Base-by-base conservation (phyloP, 805 yeast species). In the Dipodascopsis uninucleata region DNA sequence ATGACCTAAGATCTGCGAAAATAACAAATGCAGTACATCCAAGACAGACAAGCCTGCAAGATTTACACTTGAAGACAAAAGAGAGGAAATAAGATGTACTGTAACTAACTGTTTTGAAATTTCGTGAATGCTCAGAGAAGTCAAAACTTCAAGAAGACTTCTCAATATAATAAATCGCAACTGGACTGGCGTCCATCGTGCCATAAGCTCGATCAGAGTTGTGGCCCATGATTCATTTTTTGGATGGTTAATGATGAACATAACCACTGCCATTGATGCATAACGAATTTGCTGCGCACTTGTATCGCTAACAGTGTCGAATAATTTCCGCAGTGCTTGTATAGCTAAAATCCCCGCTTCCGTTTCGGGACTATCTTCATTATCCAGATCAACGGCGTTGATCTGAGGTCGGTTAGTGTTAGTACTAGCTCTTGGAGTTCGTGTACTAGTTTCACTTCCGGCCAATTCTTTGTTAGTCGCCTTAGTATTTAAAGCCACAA, bases 31-130 rank as follows among this genome's bases (percentile, higher is more conserved):
- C 35, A 52, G 31, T 29, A 85, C 75, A 61, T 89, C 97, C 29
- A 87, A 71, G 4, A 88, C 84, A 8, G 96, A 83, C 35, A 93
- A 68, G 0, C 97, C 97, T 50, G 88, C 82, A 73, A 90, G 78
- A 61, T 83, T 86, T 32, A 86, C 86, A 31, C 81, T 80, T 0
- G 93, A 81, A 1, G 82, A 72, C n/a, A 89, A 69, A 24, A 87
- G 65, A 9, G 81, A 80, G 7, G 79, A 65, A 5, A 79, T 68
- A 43, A 75, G 61, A 36, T 64, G 63, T 23, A 81, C 68, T 31
- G 71, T 65, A 25, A 68, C 67, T n/a, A 61, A 56, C 58, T 74
- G 75, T 9, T 43, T 26, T 5, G 36, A 45, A 16, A 47, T n/a
- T 12, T 53, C 56, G 45, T 23, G 45, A 42, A 51, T 45, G 14